Evolutionary conservation across 257 asterid genomes (phyloP).

Genomic region (Penstemon newberryi): DNA sequence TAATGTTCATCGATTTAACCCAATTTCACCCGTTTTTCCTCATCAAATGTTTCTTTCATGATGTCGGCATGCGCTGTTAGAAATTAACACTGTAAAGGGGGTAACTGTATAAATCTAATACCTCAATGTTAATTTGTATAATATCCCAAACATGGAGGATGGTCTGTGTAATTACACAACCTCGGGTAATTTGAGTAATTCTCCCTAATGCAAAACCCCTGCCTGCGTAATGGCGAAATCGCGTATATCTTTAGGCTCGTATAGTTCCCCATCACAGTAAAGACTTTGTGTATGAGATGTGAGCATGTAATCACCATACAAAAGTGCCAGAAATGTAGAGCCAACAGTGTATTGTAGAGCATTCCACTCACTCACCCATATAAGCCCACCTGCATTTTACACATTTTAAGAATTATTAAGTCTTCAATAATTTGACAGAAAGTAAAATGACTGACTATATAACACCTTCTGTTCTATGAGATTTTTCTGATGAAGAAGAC

Average conservation of each 20-base stretch:
- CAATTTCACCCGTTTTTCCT: too few relatives aligned
- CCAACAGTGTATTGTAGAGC: constrained; percentile 56
- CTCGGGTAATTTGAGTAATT: too few relatives aligned
- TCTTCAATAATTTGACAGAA: not conserved
- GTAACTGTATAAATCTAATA: too few relatives aligned
- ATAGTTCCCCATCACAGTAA: constrained; percentile 49
- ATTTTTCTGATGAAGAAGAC: constrained; percentile 45
- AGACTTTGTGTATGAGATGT: constrained; percentile 44
- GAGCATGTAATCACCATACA: constrained; percentile 68
- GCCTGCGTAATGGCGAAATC: constrained; percentile 57
- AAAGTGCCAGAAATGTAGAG: constrained; percentile 61
- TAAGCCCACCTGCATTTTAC: constrained; percentile 49
- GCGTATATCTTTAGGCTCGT: constrained; percentile 44
- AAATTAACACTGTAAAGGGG: too few relatives aligned
- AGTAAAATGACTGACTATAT: not conserved
- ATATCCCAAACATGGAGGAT: too few relatives aligned
- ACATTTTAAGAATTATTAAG: not conserved
- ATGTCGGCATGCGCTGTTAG: too few relatives aligned
- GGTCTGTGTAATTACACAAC: too few relatives aligned
- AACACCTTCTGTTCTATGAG: constrained; percentile 50
- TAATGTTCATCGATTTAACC: too few relatives aligned
- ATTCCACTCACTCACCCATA: constrained; percentile 59
- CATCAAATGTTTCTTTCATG: too few relatives aligned
- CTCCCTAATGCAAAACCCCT: not conserved
- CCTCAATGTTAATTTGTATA: too few relatives aligned